Percentiles rank a stretch among this genome's conserved stretches.
Evolutionary conservation across 2,329 filamentous ascomycete species (phyloP).

Genomic region (Colletotrichum chrysophilum): DNA sequence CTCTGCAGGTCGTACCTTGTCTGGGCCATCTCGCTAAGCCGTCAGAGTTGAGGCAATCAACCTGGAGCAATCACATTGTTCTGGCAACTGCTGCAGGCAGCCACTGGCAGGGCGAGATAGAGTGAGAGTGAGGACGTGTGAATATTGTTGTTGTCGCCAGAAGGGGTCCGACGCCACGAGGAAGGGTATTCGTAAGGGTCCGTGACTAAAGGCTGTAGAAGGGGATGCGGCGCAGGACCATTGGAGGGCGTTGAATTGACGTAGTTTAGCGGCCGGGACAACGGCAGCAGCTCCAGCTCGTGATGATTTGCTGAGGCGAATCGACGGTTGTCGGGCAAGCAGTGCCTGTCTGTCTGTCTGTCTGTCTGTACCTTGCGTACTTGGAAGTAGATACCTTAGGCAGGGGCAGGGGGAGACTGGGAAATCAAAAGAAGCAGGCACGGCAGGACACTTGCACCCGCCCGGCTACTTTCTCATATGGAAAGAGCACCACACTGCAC

Average conservation of each 20-base stretch:
- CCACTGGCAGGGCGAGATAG: not conserved
- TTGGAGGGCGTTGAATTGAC: not conserved
- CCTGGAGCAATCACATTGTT: not conserved
- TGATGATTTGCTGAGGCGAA: not conserved
- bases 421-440: not conserved
- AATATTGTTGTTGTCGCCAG: not conserved
- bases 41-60: slow-evolving; percentile 3
- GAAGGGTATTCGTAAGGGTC: not conserved
- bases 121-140: not conserved
- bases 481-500: not conserved
- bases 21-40: not conserved
- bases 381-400: not conserved
- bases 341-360: not conserved
- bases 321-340: not conserved
- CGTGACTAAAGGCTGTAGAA: not conserved
- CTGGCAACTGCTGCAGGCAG: not conserved
- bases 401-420: not conserved
- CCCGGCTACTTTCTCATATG: not conserved
- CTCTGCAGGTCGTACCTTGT: not conserved
- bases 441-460: not conserved
- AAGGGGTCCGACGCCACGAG: not conserved
- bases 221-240: not conserved
- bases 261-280: not conserved
- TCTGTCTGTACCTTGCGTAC: too few species aligned
- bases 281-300: not conserved